Percentiles rank a stretch among this genome's conserved stretches.
phyloP scores from a whole-genome alignment of 2,329 filamentous ascomycete species.

The Fusarium domesticum region DNA sequence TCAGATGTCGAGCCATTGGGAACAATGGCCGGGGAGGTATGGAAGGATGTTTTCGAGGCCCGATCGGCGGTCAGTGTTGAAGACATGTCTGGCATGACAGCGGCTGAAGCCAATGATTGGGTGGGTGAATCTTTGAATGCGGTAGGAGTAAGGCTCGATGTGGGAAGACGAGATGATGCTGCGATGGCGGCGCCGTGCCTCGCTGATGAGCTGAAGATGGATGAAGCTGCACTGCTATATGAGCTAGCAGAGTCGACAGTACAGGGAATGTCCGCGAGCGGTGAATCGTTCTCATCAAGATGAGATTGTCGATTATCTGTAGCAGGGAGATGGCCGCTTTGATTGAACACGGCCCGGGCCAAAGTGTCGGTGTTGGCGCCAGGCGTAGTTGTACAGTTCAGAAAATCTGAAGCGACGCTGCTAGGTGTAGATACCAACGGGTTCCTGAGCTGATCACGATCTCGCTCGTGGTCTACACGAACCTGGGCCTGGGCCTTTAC shows the following conservation, averaged over 20 bases:
- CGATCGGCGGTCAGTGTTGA: conserved; percentile 47
- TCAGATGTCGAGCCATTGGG: conserved; percentile 36
- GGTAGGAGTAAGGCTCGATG: conserved; percentile 49
- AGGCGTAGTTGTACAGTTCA: conserved; percentile 21
- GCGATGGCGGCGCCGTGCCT: conserved; percentile 39
- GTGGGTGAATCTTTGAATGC: conserved; percentile 53
- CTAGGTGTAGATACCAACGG: conserved; percentile 15
- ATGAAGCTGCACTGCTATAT: conserved; percentile 66
- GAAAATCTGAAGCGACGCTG: conserved; percentile 23
- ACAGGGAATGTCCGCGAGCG: conserved; percentile 65
- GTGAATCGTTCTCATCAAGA: conserved; percentile 56
- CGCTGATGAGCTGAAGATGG: conserved; percentile 60
- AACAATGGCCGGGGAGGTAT: conserved; percentile 29
- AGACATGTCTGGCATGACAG: conserved; percentile 54
- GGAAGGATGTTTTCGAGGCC: conserved; percentile 28
- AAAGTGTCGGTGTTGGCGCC: conserved; percentile 26
- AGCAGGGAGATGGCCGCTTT: conserved; percentile 17
- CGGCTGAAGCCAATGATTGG: conserved; percentile 45
- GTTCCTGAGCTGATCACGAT: conserved; percentile 32
- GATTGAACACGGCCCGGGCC: conserved; percentile 18
- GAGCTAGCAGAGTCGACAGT: conserved; percentile 71
- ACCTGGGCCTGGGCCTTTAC: conserved; percentile 47
- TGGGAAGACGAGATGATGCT: conserved; percentile 40
- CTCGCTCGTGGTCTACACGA: conserved; percentile 33
- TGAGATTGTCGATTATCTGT: conserved; percentile 30